These are phyloP conservation scores for Colletotrichum musicola DNA, from an alignment of 2,329 filamentous ascomycete species.

Conservation along the genomic window DNA sequence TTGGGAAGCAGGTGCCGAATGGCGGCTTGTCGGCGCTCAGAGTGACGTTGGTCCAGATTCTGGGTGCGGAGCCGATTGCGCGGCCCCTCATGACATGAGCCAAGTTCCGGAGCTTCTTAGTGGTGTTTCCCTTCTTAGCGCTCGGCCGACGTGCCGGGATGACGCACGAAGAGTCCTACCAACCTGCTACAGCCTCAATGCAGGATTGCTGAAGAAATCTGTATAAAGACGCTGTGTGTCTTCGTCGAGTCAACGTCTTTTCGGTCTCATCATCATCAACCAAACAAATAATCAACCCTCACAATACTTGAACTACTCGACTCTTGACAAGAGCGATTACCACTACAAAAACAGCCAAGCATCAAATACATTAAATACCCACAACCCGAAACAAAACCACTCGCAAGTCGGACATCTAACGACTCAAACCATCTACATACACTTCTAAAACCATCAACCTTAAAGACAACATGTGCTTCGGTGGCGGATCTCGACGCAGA, in stretches of 20 bases:
- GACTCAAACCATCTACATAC: background rate
- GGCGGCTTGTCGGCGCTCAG: slow-evolving; percentile 20
- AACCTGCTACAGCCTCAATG: slow-evolving; percentile 12
- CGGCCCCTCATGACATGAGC: slow-evolving; percentile 34
- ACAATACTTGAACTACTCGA: background rate
- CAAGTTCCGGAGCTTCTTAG: slow-evolving; percentile 15
- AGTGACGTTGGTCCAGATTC: slow-evolving; percentile 31
- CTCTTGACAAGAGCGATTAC: background rate
- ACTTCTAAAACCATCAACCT: background rate
- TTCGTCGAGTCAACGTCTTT: background rate
- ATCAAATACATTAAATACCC: background rate
- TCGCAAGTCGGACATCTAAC: background rate
- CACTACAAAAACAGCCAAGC: background rate
- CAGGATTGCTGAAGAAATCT: background rate
- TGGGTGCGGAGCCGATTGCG: slow-evolving; percentile 29
- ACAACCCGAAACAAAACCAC: background rate
- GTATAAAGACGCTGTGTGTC: slow-evolving; percentile 3
- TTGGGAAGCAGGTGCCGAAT: background rate
- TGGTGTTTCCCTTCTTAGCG: slow-evolving; percentile 27
- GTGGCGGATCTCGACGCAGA: slow-evolving; percentile 24
- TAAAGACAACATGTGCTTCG: slow-evolving; percentile 25
- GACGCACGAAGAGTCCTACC: slow-evolving; percentile 28
- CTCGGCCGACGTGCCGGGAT: slow-evolving; percentile 24
- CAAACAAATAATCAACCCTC: background rate
- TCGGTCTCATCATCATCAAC: background rate